These are phyloP conservation scores for Bullera alba DNA, from an alignment of 768 basidiomycete genomes.

Conservation along the genomic window DNA sequence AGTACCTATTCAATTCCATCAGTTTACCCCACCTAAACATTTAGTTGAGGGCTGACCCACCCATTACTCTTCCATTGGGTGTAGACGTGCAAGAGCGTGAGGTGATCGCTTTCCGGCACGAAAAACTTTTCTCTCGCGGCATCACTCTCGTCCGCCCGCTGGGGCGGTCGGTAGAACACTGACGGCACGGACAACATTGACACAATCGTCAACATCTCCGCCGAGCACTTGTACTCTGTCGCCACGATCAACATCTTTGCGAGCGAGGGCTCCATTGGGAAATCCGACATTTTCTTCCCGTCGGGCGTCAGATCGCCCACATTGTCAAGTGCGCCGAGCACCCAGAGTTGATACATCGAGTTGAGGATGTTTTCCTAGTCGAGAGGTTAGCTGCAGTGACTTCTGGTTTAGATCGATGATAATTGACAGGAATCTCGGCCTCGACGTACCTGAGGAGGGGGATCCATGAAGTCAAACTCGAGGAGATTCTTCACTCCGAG, in stretches of 20 bases:
- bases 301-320: conserved; percentile 88
- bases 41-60: conserved; percentile 50
- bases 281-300: conserved; percentile 96
- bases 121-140: conserved; percentile 97
- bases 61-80: conserved; percentile 96
- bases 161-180: conserved; percentile 95
- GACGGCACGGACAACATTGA: conserved; percentile 98
- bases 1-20: conserved; percentile 55
- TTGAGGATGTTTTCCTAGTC: conserved; percentile 90
- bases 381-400: background rate
- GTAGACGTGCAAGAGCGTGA: conserved; percentile 92
- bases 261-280: conserved; percentile 99
- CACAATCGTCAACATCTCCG: conserved; percentile 96
- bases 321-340: conserved; percentile 93
- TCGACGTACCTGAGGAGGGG: conserved; percentile 79
- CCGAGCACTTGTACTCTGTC: conserved; percentile 85
- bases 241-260: conserved; percentile 97
- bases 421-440: background rate
- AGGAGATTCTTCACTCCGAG: conserved; percentile 93
- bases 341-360: conserved; percentile 99
- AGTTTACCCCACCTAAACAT: background rate
- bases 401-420: background rate
- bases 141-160: conserved; percentile 94
- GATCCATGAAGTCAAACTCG: conserved; percentile 99
- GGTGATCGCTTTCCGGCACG: conserved; percentile 94